Evolutionary conservation across 306 rosid genomes (phyloP), one percentile per base, ranked within the genome.

Genomic region (Inga laurina): DNA sequence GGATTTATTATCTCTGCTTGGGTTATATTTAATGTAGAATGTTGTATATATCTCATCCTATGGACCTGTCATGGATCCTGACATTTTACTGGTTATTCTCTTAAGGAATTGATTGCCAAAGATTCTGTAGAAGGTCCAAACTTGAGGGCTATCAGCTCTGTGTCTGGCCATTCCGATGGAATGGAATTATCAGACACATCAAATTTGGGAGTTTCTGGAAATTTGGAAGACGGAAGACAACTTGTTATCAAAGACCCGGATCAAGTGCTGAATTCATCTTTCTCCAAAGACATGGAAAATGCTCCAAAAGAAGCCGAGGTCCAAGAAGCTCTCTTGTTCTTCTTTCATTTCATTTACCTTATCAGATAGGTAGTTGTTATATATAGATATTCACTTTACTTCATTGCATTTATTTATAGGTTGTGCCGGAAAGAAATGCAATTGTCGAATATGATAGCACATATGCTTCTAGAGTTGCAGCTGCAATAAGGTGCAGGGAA

Each of bases 361-460:
- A 8, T 32, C 11, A 2, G 43, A 65, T 65, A 30, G 71, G 41
- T 64, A 27, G 41, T 41, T 64, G 41, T 64, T 27, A 64, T 64
- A 30, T 30, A 13, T 2, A 30, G 39, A 62, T 62, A 6, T 64
- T 27, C 32, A 64, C 70, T 64, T 64, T 30, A 64, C 21, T 8
- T 65, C 71, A 27, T 34, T 65, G 52, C 75, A 41, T 41, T 41
- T 70, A 7, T 44, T 44, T 54, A n/a, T 72, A 44, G 49, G 45
- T 72, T 72, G 56, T 22, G 75, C 75, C 24, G 75, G 54, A n/a
- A 72, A 8, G 49, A 72, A 44, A 72, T 43, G 75, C 75, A 44
- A 44, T 72, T 22, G 37, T 72, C 10, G 32, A 21, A 70, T 22
- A 22, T 44, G 56, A 43, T 72, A 44, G 75, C 5, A 7, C 43